These are phyloP conservation scores for Claviceps cyperi DNA, from an alignment of 2,329 filamentous ascomycete genomes.

Conservation along the genomic window DNA sequence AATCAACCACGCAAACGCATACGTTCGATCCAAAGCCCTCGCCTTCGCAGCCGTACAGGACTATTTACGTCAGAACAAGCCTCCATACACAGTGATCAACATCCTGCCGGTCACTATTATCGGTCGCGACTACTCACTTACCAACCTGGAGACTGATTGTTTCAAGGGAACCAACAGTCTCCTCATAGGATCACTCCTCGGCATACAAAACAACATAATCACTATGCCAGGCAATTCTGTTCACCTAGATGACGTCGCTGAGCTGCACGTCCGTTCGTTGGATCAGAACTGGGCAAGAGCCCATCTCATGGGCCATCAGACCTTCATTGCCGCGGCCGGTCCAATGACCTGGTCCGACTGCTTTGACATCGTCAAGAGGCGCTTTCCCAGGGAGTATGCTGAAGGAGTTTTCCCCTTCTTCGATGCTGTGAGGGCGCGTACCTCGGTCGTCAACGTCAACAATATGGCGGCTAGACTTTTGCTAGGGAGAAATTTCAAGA, in stretches of 20 bases:
- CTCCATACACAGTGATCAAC: slow-evolving; percentile 21
- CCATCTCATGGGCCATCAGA: slow-evolving; percentile 14
- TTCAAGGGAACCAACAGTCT: slow-evolving; percentile 19
- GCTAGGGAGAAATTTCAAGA: slow-evolving; percentile 13
- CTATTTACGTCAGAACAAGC: slow-evolving; percentile 18
- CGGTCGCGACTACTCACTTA: slow-evolving; percentile 21
- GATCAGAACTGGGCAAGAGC: slow-evolving; percentile 7
- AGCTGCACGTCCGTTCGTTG: slow-evolving; percentile 23
- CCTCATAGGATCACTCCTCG: slow-evolving; percentile 20
- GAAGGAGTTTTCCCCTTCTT: slow-evolving; percentile 9
- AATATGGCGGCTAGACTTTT: slow-evolving; percentile 12
- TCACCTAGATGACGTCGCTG: slow-evolving; percentile 24
- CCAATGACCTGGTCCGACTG: slow-evolving; percentile 23
- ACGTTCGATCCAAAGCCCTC: slow-evolving; percentile 21
- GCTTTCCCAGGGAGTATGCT: slow-evolving; percentile 10
- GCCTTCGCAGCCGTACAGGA: slow-evolving; percentile 19
- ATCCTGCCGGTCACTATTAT: slow-evolving; percentile 23
- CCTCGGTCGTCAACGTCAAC: background rate
- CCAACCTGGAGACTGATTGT: slow-evolving; percentile 12
- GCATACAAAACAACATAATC: slow-evolving; percentile 11
- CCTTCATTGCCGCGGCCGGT: slow-evolving; percentile 12
- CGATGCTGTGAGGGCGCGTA: background rate
- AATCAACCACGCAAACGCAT: slow-evolving; percentile 20
- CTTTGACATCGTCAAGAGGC: slow-evolving; percentile 20
- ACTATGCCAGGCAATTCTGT: slow-evolving; percentile 17